Base-by-base conservation (phyloP, 768 basidiomycete species). In the Boletus rubropictus region DNA sequence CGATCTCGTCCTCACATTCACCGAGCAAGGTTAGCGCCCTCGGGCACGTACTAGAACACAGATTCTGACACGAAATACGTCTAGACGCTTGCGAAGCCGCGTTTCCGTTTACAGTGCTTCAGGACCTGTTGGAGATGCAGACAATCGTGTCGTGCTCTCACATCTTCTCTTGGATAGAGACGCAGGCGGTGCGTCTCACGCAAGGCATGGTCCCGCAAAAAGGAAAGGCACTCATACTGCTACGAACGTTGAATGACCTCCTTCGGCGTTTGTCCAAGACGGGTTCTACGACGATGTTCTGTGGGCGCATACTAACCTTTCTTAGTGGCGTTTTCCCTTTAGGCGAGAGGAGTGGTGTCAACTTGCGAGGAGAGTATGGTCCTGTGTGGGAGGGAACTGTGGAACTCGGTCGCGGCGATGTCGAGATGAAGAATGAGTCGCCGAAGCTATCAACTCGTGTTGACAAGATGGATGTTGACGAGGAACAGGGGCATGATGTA, bases 271-370 rank as follows among this genome's bases (percentile, higher is more conserved):
- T 95, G 10, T 93, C 89, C 33, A 93, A 93, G 67, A 86, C 83
- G 64, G 87, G 86, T 17, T 76, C 81, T 5, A 89, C 85, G 43
- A 90, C 89, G 18, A 79, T 85, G 55, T 90, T 96, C 66, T 89
- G 87, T 57, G 93, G 92, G 5, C 79, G 90, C 2, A 94, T 96
- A 60, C 72, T 92, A 62, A 85, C 86, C 1, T 93, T 94, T 64
- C 69, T 95, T 41, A 88, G 86, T 49, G 80, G 79, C 2, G 88
- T 90, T 2, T 95, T 92, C 61, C 87, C 89, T 6, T 66, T 96
- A 8, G 87, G 88, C 3, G 92, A 95, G 64, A 72, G 90, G 41
- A 92, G 89, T 62, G 90, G 92, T 27, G 92, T 95, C 28, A 96
- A 96, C 65, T 67, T 95, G 52, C 73, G 92, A 27, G 92, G 92